A percentile compares a stretch with the other conserved stretches of the same genome.
These are phyloP conservation scores for Glebionis coronaria DNA, from an alignment of 129 eudicot genomes.

Conservation along the genomic window DNA sequence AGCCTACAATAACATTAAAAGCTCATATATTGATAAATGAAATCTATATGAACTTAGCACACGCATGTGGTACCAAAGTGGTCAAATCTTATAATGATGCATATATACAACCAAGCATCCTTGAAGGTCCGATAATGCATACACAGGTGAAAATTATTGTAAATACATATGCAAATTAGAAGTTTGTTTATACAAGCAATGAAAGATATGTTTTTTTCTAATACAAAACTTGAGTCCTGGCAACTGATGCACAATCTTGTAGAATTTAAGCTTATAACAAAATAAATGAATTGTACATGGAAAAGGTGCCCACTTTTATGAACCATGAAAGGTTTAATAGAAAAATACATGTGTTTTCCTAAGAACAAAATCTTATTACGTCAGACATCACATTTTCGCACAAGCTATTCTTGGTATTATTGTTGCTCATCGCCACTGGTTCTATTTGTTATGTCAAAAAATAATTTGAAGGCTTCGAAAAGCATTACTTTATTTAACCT, in stretches of 20 bases:
- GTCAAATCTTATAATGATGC: conserved; percentile 7
- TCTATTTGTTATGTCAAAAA: conserved; percentile 84
- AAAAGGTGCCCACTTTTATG: conserved; percentile 4
- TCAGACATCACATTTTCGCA: conserved; percentile 74
- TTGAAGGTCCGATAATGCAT: neutral
- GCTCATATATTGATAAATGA: neutral
- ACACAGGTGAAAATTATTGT: neutral
- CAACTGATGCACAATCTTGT: no score
- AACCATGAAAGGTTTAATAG: neutral
- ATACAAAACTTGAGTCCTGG: neutral
- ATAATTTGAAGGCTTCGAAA: conserved; percentile 72
- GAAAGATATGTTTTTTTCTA: neutral
- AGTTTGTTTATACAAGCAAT: no score
- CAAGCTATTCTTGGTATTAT: conserved; percentile 46
- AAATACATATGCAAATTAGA: no score
- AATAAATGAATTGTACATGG: neutral
- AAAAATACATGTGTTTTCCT: conserved; percentile 63
- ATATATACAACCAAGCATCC: conserved; percentile 2
- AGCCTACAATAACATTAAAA: conserved; percentile 31
- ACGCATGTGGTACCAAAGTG: neutral
- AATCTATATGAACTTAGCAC: neutral
- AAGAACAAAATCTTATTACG: conserved; percentile 75
- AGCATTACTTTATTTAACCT: conserved; percentile 70
- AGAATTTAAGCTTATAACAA: no score
- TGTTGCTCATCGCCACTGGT: conserved; percentile 47